A percentile compares a stretch with the other conserved stretches of the same genome.
phyloP scores from a whole-genome alignment of 164 flowering plant genomes.

The Nymphaea colorata region DNA sequence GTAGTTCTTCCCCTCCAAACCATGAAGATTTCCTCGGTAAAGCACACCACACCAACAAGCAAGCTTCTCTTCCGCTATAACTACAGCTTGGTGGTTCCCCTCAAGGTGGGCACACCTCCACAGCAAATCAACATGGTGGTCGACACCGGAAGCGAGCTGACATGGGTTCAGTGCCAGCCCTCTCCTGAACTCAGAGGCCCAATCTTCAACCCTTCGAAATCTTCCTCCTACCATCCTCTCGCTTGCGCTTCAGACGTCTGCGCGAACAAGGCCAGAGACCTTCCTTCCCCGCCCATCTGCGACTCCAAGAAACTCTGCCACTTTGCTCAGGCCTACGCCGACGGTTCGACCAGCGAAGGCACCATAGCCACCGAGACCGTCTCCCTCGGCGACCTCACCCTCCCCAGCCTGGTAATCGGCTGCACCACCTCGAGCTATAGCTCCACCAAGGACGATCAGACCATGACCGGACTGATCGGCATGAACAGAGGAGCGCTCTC shows the following conservation, averaged over 20 bases:
- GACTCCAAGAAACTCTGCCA: conserved; percentile 60
- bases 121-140: conserved; percentile 65
- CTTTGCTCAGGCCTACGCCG: conserved; percentile 61
- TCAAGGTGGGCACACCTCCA: conserved; percentile 71
- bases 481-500: conserved; percentile 83
- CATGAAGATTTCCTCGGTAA: conserved; percentile 20
- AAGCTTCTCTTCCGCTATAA: conserved; percentile 59
- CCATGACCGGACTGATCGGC: conserved; percentile 56
- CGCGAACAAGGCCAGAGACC: conserved; percentile 40
- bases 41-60: conserved; percentile 22
- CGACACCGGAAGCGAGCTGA: conserved; percentile 90
- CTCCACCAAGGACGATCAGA: conserved; percentile 37
- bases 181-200: conserved; percentile 18
- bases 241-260: conserved; percentile 57
- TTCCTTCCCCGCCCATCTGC: conserved; percentile 52
- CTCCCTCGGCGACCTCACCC: conserved; percentile 17
- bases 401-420: conserved; percentile 45
- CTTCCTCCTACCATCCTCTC: conserved; percentile 40
- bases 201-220: conserved; percentile 34
- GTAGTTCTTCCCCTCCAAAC: conserved; percentile 47
- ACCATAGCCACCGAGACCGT: conserved; percentile 63
- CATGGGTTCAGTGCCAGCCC: conserved; percentile 63
- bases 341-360: conserved; percentile 57
- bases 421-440: conserved; percentile 49
- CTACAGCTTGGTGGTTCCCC: conserved; percentile 46